Evolutionary conservation across 768 basidiomycete species (phyloP), one percentile per base, ranked within the genome.

Genomic region (Kwoniella bestiolae): DNA sequence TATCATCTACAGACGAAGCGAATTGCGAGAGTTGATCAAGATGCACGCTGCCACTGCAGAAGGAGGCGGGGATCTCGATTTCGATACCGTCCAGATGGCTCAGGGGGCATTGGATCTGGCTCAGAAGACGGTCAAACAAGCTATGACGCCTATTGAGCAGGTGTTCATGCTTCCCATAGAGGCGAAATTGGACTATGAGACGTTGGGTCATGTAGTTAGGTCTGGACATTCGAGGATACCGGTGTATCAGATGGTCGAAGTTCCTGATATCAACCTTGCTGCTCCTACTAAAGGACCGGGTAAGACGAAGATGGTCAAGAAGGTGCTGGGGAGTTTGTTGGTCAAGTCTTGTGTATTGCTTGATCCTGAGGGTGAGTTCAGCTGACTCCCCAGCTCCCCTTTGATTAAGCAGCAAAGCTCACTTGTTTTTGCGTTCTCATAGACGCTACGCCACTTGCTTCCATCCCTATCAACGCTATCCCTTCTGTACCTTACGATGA

Each of bases 11-110:
- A 86, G 92, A 6, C 86, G 92, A 59, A 66, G 72, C 84, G 91
- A 95, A 76, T 84, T 95, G 29, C 92, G 94, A 74, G 92, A 94
- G 76, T 83, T 95, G 28, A 93, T 95, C 63, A 91, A 91, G 1
- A 87, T 94, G 86, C 93, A 95, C 68, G 86, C 86, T 0, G 85
- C 85, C 32, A 88, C 86, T 5, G 79, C 75, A 4, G 84, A 88
- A 0, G 89, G 88, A 63, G 92, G 91, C 12, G 93, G 93, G 11
- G 93, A 95, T 77, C 83, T 94, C 47, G 90, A 91, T 74, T 86
- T 83, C 1, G 92, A 94, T 75, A 94, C 92, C 0, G 90, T 94
- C 56, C 88, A 88, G 1, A 94, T 94, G 78, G 92, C 94, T 41
- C 91, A 92, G 18, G 91, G 90, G 0, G 91, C 91, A 0, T 86